Percentiles rank a stretch among this genome's conserved stretches.
These are phyloP conservation scores for Pachyrhizus erosus DNA, from an alignment of 306 rosid species.

Conservation along the genomic window DNA sequence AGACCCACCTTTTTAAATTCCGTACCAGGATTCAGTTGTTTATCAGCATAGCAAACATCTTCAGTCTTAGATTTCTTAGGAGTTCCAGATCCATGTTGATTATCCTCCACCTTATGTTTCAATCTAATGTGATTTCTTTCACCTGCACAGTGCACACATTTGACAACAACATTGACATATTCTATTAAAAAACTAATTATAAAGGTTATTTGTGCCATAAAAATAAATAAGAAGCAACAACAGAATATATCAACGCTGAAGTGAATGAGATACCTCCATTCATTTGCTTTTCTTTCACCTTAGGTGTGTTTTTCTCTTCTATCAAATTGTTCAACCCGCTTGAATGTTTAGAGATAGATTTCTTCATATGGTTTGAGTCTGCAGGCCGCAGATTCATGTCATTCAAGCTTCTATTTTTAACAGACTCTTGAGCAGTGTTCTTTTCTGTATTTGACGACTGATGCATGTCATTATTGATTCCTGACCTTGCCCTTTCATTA, in stretches of 20 bases:
- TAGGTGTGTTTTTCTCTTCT: constrained; percentile 47
- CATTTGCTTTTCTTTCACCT: constrained; percentile 47
- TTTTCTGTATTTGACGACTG: constrained; percentile 41
- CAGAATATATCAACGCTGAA: constrained; percentile 9
- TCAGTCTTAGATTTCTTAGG: constrained; percentile 54
- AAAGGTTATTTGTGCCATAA: not conserved
- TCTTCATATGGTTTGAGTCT: constrained; percentile 48
- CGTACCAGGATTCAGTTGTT: constrained; percentile 38
- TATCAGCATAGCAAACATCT: constrained; percentile 35
- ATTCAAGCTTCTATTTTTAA: constrained; percentile 49
- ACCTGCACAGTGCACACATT: constrained; percentile 56
- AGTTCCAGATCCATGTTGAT: constrained; percentile 48
- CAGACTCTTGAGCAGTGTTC: constrained; percentile 46
- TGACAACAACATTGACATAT: not conserved
- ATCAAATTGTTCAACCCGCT: constrained; percentile 45
- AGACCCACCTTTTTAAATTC: constrained; percentile 43
- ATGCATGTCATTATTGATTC: constrained; percentile 39
- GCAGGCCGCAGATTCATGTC: constrained; percentile 45
- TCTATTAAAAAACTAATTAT: not conserved
- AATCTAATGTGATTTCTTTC: constrained; percentile 49
- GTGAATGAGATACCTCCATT: constrained; percentile 52
- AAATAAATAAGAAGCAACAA: constrained; percentile 27
- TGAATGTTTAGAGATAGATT: constrained; percentile 44
- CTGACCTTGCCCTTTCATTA: constrained; percentile 44
- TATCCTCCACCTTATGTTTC: constrained; percentile 52